phyloP scores from a whole-genome alignment of 1,139 yeast species.

The Tardiomyces digboiensis region DNA sequence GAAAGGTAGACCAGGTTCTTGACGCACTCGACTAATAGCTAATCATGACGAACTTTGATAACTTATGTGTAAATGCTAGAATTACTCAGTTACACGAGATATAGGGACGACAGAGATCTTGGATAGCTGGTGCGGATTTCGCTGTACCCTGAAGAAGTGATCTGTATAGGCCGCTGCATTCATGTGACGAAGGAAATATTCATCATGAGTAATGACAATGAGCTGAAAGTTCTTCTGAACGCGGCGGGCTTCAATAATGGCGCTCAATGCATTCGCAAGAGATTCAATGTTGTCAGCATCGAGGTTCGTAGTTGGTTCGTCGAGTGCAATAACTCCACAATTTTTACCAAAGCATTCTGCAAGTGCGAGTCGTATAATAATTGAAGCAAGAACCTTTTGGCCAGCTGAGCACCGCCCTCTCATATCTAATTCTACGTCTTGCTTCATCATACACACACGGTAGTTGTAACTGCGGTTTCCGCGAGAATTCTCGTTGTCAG shows the following conservation, averaged over 20 bases:
- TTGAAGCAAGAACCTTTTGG: slow-evolving; percentile 89
- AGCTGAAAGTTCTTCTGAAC: slow-evolving; percentile 85
- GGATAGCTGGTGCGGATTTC: slow-evolving; percentile 77
- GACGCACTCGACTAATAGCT: not conserved
- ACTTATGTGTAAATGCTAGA: not conserved
- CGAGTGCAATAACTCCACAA: slow-evolving; percentile 93
- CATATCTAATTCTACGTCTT: slow-evolving; percentile 91
- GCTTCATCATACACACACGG: slow-evolving; percentile 92
- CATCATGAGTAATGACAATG: slow-evolving; percentile 94
- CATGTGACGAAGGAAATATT: slow-evolving; percentile 76
- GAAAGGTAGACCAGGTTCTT: slow-evolving; percentile 43
- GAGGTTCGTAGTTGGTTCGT: slow-evolving; percentile 95
- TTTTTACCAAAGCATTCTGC: slow-evolving; percentile 95
- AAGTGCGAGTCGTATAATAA: slow-evolving; percentile 80
- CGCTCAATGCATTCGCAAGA: slow-evolving; percentile 69
- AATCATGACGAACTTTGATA: not conserved
- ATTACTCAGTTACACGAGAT: slow-evolving; percentile 11
- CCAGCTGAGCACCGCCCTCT: slow-evolving; percentile 98
- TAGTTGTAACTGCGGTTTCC: slow-evolving; percentile 64
- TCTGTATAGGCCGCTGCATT: slow-evolving; percentile 84
- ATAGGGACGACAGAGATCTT: slow-evolving; percentile 41
- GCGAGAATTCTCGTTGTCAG: slow-evolving; percentile 55
- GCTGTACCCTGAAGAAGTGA: slow-evolving; percentile 69
- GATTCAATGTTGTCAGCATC: slow-evolving; percentile 88
- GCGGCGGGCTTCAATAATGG: slow-evolving; percentile 65